A percentile compares a stretch with the other conserved stretches of the same genome.
These are phyloP conservation scores for Quercus gilva DNA, from an alignment of 306 rosid genomes.

Conservation along the genomic window DNA sequence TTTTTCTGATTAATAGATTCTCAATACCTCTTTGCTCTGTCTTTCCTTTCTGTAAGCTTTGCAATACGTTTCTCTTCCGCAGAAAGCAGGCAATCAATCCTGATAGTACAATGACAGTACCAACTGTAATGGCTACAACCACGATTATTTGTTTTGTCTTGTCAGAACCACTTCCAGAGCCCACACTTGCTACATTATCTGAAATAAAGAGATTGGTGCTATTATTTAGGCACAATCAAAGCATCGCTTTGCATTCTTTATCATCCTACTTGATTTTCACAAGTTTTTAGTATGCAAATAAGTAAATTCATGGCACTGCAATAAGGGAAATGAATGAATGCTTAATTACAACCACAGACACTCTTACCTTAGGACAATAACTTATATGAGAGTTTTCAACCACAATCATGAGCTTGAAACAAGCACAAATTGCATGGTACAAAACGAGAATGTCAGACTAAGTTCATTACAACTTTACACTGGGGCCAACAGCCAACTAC, in stretches of 20 bases:
- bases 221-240: neutral
- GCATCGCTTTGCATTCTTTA: neutral
- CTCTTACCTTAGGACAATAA: neutral
- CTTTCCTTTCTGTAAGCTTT: slow-evolving; percentile 4
- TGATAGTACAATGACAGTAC: slow-evolving; percentile 34
- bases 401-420: neutral
- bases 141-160: slow-evolving; percentile 22
- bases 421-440: neutral
- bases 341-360: neutral
- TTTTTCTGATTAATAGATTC: neutral
- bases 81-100: slow-evolving; percentile 38
- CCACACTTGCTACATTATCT: slow-evolving; percentile 21
- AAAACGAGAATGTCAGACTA: neutral
- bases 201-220: slow-evolving; percentile 12
- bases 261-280: neutral
- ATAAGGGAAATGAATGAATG: neutral
- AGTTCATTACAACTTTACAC: neutral
- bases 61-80: slow-evolving; percentile 38
- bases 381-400: neutral
- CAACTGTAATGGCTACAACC: slow-evolving; percentile 36
- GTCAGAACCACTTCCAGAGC: slow-evolving; percentile 32
- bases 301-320: neutral
- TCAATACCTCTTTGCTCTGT: slow-evolving; percentile 38
- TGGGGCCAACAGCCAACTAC: neutral
- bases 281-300: neutral